phyloP scores from a whole-genome alignment of 495 filamentous ascomycete species.

The Penicillium coffeae region DNA sequence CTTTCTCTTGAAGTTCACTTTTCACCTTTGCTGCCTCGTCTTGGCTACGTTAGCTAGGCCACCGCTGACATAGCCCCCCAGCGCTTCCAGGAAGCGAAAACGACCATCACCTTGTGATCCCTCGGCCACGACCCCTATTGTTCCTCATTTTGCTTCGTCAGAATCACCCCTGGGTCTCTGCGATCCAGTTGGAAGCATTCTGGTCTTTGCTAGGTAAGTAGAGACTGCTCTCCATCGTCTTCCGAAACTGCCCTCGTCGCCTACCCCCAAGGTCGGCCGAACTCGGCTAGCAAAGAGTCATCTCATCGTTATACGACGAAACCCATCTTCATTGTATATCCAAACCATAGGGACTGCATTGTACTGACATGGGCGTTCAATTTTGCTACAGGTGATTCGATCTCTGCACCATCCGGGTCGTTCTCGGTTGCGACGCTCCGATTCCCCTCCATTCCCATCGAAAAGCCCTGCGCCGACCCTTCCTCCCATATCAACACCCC shows the following conservation, averaged over 20 bases:
- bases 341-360: conserved; percentile 11
- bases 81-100: conserved; percentile 39
- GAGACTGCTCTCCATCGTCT: conserved; percentile 35
- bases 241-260: conserved; percentile 35
- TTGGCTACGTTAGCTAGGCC: conserved; percentile 23
- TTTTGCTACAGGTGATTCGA: conserved; percentile 24
- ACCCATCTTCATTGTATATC: conserved; percentile 19
- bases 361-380: conserved; percentile 25
- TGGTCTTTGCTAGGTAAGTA: conserved; percentile 36
- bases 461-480: conserved; percentile 31
- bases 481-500: conserved; percentile 29
- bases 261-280: conserved; percentile 31
- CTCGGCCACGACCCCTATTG: conserved; percentile 25
- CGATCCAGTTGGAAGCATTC: conserved; percentile 26
- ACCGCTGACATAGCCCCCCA: conserved; percentile 43
- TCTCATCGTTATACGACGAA: conserved; percentile 20
- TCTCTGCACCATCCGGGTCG: conserved; percentile 31
- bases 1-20: conserved; percentile 6
- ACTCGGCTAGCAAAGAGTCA: conserved; percentile 27
- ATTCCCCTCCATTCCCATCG: conserved; percentile 35
- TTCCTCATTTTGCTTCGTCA: conserved; percentile 14
- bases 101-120: conserved; percentile 28
- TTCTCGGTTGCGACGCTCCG: conserved; percentile 41
- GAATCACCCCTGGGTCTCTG: conserved; percentile 21
- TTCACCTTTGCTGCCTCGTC: conserved; percentile 2